These are phyloP conservation scores for Harrya chromipes DNA, from an alignment of 768 basidiomycete species.

Conservation along the genomic window DNA sequence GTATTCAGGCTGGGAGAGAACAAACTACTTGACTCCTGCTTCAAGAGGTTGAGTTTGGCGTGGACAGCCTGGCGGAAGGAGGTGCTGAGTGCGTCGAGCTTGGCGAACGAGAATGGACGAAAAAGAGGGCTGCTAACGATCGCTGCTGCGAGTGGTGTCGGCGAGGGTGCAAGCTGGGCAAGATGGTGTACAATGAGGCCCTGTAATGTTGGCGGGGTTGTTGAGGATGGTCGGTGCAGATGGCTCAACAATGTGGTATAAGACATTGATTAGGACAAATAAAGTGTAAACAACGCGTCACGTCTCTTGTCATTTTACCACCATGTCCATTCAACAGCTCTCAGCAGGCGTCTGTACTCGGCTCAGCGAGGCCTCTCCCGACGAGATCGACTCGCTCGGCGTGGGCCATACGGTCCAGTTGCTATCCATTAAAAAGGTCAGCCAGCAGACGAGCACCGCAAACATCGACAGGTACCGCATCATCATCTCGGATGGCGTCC, in stretches of 20 bases:
- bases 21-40: slow-evolving; percentile 28
- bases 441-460: slow-evolving; percentile 28
- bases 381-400: slow-evolving; percentile 29
- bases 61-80: slow-evolving; percentile 34
- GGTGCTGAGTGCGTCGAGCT: slow-evolving; percentile 25
- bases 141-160: slow-evolving; percentile 33
- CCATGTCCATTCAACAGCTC: slow-evolving; percentile 46
- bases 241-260: slow-evolving; percentile 9
- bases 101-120: slow-evolving; percentile 28
- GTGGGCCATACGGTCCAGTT: slow-evolving; percentile 64
- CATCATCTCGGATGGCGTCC: slow-evolving; percentile 85
- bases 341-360: slow-evolving; percentile 54
- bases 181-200: slow-evolving; percentile 30
- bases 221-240: slow-evolving; percentile 25
- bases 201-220: slow-evolving; percentile 21
- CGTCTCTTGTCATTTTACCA: slow-evolving; percentile 11
- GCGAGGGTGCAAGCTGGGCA: slow-evolving; percentile 23
- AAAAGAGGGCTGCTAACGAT: slow-evolving; percentile 32
- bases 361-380: slow-evolving; percentile 40
- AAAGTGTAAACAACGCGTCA: slow-evolving; percentile 10
- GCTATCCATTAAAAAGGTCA: slow-evolving; percentile 80
- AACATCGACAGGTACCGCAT: slow-evolving; percentile 64
- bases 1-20: slow-evolving; percentile 36
- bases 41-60: slow-evolving; percentile 23
- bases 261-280: slow-evolving; percentile 1